Base-by-base conservation (phyloP, 805 yeast species). In the Wickerhamomyces tratensis region DNA sequence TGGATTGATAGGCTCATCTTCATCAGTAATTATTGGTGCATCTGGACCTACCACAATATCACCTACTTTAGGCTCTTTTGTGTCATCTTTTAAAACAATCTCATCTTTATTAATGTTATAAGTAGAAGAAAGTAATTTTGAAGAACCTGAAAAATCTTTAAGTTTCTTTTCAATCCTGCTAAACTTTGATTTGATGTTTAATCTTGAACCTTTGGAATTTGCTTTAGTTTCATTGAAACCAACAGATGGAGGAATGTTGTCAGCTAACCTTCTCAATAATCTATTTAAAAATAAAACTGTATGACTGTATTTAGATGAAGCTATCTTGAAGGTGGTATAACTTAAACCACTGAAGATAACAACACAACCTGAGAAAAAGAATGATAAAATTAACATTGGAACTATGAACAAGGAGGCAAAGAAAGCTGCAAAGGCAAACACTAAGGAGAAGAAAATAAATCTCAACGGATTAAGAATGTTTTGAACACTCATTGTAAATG, bases 201-300 rank as follows among this genome's bases (percentile, higher is more conserved):
- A 29, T 11, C 11, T 29, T 29, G 31, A 11, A 29, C 8, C 11
- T 9, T 29, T 11, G 2, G 31, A 29, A 29, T 37, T n/a, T 12
- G 33, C 20, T 20, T 20, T 34, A n/a, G 49, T 44, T 38, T 56
- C 60, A 14, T 40, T 44, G 14, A 44, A 39, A 8, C 59, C 60
- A 25, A 57, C 58, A 20, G 58, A 54, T 8, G 61, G 61, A 9
- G 61, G 61, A 31, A 57, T 49, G 39, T 44, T 49, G 37, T 49
- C 56, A 47, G 51, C 53, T 52, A 51, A 41, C 35, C 43, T 48
- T 44, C 57, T 52, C 33, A 51, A 49, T n/a, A 51, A 33, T 14
- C 50, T 52, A 42, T 53, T 53, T 33, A 56, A 44, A 35, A 56
- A 50, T 31, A 54, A 39, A 5, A 55, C 58, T 2, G 52, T 47